Evolutionary conservation across 2,329 filamentous ascomycete genomes (phyloP), one percentile per base, ranked within the genome.

Genomic region (Fusarium praegraminearum): DNA sequence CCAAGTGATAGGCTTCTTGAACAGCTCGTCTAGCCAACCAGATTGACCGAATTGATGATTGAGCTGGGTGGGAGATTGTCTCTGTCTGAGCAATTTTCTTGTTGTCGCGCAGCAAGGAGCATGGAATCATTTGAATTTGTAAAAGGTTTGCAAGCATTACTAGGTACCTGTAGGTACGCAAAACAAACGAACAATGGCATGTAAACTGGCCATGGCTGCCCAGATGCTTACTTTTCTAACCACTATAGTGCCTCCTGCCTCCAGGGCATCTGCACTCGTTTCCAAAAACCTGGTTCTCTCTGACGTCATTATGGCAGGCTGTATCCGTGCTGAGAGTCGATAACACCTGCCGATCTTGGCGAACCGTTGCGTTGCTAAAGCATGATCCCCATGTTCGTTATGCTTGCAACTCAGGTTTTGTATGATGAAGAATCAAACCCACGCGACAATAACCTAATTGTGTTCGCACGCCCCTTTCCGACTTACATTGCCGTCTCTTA

Each of bases 291-390:
- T 35, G 26, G n/a, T 8, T 24, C 35, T 7, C 20, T 20, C 22
- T 70, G 67, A 70, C 67, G 67, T 70, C 67, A 70, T 54, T 45
- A 33, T 50, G 18, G 22, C 12, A 40, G 46, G 38, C 33, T 24
- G n/a, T 28, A 28, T 35, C 49, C 20, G 33, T 20, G 11, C 22
- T 30, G 45, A 64, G 28, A 30, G 41, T 35, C 40, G 38, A 35
- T 50, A 33, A 11, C 52, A 58, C 67, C 67, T 70, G 59, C 67
- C 59, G 16, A 35, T 65, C 58, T 62, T 24, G 67, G 67, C 47
- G 18, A 45, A 15, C 35, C 33, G 35, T 67, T 45, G 46, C 22
- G 44, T 67, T 45, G 53, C 24, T 15, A 32, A 45, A 35, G 20
- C 36, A n/a, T 32, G 33, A 55, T 50, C 35, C 26, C 32, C 22